Conservation (phyloP, 352 stramenopile species). For the Globisporangium ultimum region DNA sequence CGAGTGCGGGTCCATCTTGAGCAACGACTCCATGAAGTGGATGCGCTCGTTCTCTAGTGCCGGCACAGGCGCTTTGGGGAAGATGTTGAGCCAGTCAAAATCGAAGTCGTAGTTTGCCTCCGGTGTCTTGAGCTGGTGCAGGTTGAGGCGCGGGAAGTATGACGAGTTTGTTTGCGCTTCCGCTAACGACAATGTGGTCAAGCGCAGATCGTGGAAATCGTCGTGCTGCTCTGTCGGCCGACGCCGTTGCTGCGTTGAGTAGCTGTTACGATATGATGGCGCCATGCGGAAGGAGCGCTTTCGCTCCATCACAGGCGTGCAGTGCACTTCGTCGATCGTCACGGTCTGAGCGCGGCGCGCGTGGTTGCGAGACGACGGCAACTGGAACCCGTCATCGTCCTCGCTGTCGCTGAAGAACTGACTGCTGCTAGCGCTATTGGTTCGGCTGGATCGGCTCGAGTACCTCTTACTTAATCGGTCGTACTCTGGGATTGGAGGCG, state of each 20-base stretch:
- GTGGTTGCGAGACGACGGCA: constrained; percentile 12
- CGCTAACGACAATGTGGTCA: neutral
- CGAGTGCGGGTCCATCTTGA: constrained; percentile 59
- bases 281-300: constrained; percentile 21
- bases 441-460: neutral
- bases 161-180: neutral
- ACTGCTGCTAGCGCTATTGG: constrained; percentile 1
- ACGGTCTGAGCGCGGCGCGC: constrained; percentile 40
- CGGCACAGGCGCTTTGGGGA: constrained; percentile 64
- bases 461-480: constrained; percentile 13
- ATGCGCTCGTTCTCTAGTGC: constrained; percentile 36
- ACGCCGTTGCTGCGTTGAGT: constrained; percentile 3
- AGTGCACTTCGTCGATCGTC: constrained; percentile 23
- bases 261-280: constrained; percentile 11
- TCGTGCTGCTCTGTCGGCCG: constrained; percentile 1
- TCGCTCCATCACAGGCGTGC: constrained; percentile 13
- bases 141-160: constrained; percentile 17
- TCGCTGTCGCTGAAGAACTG: constrained; percentile 19
- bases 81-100: constrained; percentile 78
- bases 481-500: constrained; percentile 14
- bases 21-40: constrained; percentile 44
- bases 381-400: constrained; percentile 11
- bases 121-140: constrained; percentile 56
- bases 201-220: constrained; percentile 1
- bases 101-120: constrained; percentile 65